Percentiles rank a stretch among this genome's conserved stretches.
These are phyloP conservation scores for Sequoia sempervirens DNA, from an alignment of 75 land plant genomes.

Conservation along the genomic window DNA sequence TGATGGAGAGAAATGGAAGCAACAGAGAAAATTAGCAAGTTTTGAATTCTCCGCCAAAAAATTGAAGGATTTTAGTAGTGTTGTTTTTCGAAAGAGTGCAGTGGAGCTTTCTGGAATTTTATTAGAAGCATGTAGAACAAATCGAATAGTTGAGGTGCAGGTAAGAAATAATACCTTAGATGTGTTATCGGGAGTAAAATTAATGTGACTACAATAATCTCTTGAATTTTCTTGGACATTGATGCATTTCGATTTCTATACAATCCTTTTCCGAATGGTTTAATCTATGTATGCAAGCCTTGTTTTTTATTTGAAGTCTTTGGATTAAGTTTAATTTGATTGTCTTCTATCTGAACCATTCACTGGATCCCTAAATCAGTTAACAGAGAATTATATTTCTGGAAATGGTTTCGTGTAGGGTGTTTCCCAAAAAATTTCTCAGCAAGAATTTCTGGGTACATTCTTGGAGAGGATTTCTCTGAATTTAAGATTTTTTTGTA, in stretches of 20 bases:
- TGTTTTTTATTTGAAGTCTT: not conserved
- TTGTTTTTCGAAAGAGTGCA: slow-evolving; percentile 12
- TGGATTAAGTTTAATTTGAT: not conserved
- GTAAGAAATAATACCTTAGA: slow-evolving; percentile 14
- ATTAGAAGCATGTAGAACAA: not conserved
- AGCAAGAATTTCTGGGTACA: not conserved
- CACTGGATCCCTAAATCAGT: not conserved
- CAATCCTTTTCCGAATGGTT: not conserved
- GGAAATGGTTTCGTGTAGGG: not conserved
- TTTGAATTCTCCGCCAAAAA: slow-evolving; percentile 26
- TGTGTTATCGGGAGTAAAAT: not conserved
- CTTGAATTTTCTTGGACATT: not conserved
- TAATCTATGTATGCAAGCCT: not conserved
- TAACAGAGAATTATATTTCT: not conserved
- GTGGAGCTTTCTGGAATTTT: slow-evolving; percentile 27
- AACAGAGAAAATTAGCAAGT: slow-evolving; percentile 35
- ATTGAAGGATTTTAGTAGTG: slow-evolving; percentile 27
- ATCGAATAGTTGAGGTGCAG: slow-evolving; percentile 43
- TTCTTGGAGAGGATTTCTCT: not conserved
- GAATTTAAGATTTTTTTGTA: not conserved
- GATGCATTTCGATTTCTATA: not conserved
- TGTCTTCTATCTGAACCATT: not conserved
- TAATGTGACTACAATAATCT: not conserved
- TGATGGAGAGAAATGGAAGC: slow-evolving; percentile 35
- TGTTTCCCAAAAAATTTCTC: not conserved